A percentile compares a stretch with the other conserved stretches of the same genome.
Conservation (phyloP, 2,329 filamentous ascomycete species). For the Samsoniella hepiali region DNA sequence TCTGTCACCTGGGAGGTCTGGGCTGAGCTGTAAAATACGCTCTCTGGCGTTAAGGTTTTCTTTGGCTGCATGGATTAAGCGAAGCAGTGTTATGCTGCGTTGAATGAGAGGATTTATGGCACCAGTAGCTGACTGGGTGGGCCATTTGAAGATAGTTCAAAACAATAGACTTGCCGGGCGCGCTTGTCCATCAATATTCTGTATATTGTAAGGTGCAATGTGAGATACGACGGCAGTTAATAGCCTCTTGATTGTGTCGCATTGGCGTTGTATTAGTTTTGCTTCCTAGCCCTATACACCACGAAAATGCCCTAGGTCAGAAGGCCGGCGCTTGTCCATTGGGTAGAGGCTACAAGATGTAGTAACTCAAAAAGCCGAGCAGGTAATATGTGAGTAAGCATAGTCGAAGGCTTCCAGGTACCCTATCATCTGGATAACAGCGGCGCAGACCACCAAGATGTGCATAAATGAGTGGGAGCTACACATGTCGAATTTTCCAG, state of each 20-base stretch:
- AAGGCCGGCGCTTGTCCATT: background rate
- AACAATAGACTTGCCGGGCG: constrained; percentile 16
- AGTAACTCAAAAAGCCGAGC: constrained; percentile 4
- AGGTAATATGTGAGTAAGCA: constrained; percentile 6
- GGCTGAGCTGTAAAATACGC: constrained; percentile 10
- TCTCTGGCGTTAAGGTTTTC: constrained; percentile 13
- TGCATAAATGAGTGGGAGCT: constrained; percentile 15
- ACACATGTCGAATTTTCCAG: constrained; percentile 15
- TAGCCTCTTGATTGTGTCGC: background rate
- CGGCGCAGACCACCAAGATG: constrained; percentile 13
- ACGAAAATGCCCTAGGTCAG: background rate
- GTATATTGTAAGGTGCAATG: background rate
- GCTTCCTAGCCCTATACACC: background rate
- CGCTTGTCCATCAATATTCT: constrained; percentile 14
- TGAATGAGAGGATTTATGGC: background rate
- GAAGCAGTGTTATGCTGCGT: constrained; percentile 10
- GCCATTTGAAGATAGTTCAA: constrained; percentile 16
- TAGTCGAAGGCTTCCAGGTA: constrained; percentile 17
- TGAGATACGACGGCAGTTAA: background rate
- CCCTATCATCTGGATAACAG: constrained; percentile 15
- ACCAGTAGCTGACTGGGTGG: constrained; percentile 3
- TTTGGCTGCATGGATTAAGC: constrained; percentile 16
- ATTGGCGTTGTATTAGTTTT: background rate
- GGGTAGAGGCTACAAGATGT: background rate
- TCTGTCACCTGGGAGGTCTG: background rate